Conservation (phyloP, 306 rosid species). For the Pterocarpus santalinus region DNA sequence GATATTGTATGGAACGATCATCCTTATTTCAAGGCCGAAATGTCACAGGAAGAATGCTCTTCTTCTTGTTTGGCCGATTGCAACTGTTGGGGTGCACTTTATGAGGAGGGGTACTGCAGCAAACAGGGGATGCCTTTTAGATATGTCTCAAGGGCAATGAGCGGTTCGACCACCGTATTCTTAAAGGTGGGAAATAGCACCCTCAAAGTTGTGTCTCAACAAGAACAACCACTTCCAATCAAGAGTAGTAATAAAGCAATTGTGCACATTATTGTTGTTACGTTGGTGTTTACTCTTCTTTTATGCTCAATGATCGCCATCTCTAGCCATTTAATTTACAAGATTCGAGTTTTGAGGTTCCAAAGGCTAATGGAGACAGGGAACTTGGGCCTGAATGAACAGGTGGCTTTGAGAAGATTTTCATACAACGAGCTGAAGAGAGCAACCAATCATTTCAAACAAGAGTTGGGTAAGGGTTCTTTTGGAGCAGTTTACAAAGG, state of each 20-base stretch:
- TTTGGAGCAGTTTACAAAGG: constrained; percentile 57
- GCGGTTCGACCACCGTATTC: not conserved
- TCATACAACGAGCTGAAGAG: constrained; percentile 46
- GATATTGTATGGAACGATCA: not conserved
- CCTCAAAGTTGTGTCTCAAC: not conserved
- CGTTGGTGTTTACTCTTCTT: constrained; percentile 10
- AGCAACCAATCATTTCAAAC: constrained; percentile 45
- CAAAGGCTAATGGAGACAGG: constrained; percentile 38
- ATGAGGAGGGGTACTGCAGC: not conserved
- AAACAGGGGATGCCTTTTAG: constrained; percentile 50
- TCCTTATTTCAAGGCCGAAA: not conserved
- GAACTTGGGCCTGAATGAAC: constrained; percentile 47
- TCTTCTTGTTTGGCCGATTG: constrained; percentile 47
- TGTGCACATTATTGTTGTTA: constrained; percentile 17
- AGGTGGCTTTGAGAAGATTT: constrained; percentile 44
- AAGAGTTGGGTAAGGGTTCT: constrained; percentile 52
- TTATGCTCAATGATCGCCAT: constrained; percentile 31
- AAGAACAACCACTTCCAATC: constrained; percentile 10
- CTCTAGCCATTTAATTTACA: constrained; percentile 37
- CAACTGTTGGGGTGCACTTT: constrained; percentile 46
- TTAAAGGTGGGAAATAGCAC: constrained; percentile 39
- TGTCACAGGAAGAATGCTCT: constrained; percentile 21
- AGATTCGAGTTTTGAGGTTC: constrained; percentile 42
- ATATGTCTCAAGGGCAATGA: constrained; percentile 3
- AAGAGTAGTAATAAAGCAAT: constrained; percentile 41